Percentiles rank a stretch among this genome's conserved stretches.
Evolutionary conservation across 371 early-diverging fungal genomes (phyloP).

Genomic region (Massospora cicadina): DNA sequence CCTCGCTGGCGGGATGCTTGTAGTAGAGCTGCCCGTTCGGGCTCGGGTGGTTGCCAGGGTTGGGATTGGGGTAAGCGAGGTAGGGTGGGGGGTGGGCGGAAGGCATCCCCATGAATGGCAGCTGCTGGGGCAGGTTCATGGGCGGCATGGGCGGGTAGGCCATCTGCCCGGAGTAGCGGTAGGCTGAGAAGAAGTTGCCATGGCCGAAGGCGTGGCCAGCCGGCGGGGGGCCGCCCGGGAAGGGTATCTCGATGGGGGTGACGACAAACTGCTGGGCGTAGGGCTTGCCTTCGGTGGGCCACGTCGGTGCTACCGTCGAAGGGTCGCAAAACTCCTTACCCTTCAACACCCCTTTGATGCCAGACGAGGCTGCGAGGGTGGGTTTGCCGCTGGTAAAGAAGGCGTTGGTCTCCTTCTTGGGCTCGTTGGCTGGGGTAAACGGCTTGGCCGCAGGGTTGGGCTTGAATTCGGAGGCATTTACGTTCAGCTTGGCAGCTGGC

Average conservation of each 20-base stretch:
- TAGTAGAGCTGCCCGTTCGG: background rate
- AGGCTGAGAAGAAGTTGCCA: constrained; percentile 9
- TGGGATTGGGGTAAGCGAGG: background rate
- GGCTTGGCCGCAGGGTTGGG: constrained; percentile 61
- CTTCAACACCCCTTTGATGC: constrained; percentile 4
- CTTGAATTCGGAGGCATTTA: constrained; percentile 72
- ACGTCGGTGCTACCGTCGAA: constrained; percentile 12
- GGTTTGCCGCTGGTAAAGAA: constrained; percentile 1
- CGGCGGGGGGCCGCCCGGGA: background rate
- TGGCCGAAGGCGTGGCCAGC: constrained; percentile 11
- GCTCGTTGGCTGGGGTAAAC: constrained; percentile 42
- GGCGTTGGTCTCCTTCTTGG: constrained; percentile 7
- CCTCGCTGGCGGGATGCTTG: background rate
- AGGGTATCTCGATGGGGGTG: constrained; percentile 1
- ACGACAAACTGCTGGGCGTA: constrained; percentile 14
- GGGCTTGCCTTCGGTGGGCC: constrained; percentile 14
- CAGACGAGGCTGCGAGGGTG: background rate
- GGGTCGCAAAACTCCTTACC: constrained; percentile 2
- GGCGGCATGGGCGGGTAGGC: constrained; percentile 4
- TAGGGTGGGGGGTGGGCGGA: constrained; percentile 10
- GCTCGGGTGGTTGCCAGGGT: background rate
- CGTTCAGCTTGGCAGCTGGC: constrained; percentile 37
- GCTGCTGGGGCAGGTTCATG: constrained; percentile 10
- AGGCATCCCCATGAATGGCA: constrained; percentile 11
- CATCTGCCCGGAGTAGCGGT: constrained; percentile 9